Percentiles rank a stretch among this genome's conserved stretches.
phyloP scores from a whole-genome alignment of 2,329 filamentous ascomycete genomes.

The Dothistroma septosporum region DNA sequence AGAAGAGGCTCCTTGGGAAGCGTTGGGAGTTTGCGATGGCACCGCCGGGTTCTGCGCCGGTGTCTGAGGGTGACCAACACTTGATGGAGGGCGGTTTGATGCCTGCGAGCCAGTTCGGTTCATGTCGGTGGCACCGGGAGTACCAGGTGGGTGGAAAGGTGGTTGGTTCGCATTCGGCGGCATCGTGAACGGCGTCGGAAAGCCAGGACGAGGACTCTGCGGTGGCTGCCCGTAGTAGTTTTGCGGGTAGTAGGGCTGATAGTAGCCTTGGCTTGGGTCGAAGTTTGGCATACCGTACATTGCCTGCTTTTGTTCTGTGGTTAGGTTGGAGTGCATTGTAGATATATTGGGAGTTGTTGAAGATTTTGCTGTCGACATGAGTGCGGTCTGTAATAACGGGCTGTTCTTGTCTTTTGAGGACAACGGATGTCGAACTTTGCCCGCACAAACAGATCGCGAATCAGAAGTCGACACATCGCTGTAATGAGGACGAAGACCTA shows the following conservation, averaged over 20 bases:
- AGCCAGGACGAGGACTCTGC: slow-evolving; percentile 42
- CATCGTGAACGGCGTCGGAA: slow-evolving; percentile 49
- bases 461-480: slow-evolving; percentile 3
- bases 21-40: slow-evolving; percentile 39
- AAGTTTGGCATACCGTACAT: slow-evolving; percentile 55
- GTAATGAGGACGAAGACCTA: slow-evolving; percentile 48
- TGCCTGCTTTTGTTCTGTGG: slow-evolving; percentile 48
- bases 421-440: slow-evolving; percentile 15
- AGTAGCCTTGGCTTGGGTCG: slow-evolving; percentile 45
- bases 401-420: slow-evolving; percentile 18
- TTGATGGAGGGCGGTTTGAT: slow-evolving; percentile 59
- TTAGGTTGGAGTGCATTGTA: slow-evolving; percentile 38
- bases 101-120: slow-evolving; percentile 79
- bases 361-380: not conserved
- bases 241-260: slow-evolving; percentile 45
- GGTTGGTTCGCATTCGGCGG: slow-evolving; percentile 44
- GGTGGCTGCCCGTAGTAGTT: slow-evolving; percentile 51
- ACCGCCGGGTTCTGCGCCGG: slow-evolving; percentile 56
- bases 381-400: slow-evolving; percentile 13
- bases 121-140: slow-evolving; percentile 50
- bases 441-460: slow-evolving; percentile 18
- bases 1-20: slow-evolving; percentile 35
- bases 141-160: slow-evolving; percentile 55
- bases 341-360: not conserved
- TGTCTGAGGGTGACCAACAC: slow-evolving; percentile 57